Base-by-base conservation (phyloP, 371 early-diverging fungal species). In the Mucor velutinosus region DNA sequence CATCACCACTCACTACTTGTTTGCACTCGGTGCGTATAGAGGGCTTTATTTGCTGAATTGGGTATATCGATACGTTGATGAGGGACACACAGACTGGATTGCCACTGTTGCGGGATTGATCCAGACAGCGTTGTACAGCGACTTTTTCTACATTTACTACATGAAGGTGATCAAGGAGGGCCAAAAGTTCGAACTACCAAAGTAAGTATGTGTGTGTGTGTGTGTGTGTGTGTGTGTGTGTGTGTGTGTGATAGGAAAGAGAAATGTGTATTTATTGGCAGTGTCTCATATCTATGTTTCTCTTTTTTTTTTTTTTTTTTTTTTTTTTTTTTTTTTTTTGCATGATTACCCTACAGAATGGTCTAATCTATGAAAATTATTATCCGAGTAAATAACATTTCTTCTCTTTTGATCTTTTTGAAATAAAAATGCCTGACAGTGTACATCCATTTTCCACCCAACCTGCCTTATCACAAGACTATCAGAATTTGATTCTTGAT, bases 91-190 rank as follows among this genome's bases (percentile, higher is more conserved):
- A 3, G 90, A 91, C 70, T 88, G 87, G 86, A 84, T 96, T 62
- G 89, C 95, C 37, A 88, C 95, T 69, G 67, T 94, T 11, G 89
- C 97, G 6, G 98, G 99, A 53, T 68, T 96, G 17, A 81, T 99
- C 23, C 99, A 99, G 79, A 98, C 99, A 0, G 92, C 90, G 14
- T 80, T 99, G 1, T 99, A 99, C 79, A 87, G 88, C 72, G 99
- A 99, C 82, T 99, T 99, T 78, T 99, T 99, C 84, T 95, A 94
- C 67, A 90, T 99, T 45, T 99, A 99, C 83, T 94, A 96, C 69
- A 27, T 35, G 72, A 93, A 93, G 76, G 95, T 97, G 2, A 68
- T 96, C 71, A 90, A 93, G 70, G 21, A 49, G 21, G 97, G 97
- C 43, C 86, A 94, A 74, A 92, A 87, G 60, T 92, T 92, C 69